A percentile compares a stretch with the other conserved stretches of the same genome.
These are phyloP conservation scores for Arabidopsis hybrid DNA, from an alignment of 441 rosid genomes.

Conservation along the genomic window DNA sequence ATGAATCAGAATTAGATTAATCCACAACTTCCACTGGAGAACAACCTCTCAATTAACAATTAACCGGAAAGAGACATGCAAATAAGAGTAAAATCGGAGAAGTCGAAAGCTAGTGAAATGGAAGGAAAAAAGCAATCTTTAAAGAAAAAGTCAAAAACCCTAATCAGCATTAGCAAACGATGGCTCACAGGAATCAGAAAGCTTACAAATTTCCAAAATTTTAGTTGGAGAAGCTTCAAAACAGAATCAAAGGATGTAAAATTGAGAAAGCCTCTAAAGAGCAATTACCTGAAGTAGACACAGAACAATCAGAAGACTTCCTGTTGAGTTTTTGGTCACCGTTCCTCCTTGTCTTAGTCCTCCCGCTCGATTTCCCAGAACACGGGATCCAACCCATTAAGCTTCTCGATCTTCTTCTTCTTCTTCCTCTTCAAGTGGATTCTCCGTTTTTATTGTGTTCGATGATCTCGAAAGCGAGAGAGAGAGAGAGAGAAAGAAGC, in stretches of 20 bases:
- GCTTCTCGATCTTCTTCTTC: conserved; percentile 34
- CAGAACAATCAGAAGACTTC: conserved; percentile 51
- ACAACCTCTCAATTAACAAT: background rate
- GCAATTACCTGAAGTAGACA: conserved; percentile 57
- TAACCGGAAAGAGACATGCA: conserved; percentile 18
- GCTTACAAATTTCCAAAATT: background rate
- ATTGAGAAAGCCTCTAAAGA: background rate
- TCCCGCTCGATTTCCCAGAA: conserved; percentile 60
- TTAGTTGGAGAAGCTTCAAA: background rate
- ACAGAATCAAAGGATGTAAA: conserved; percentile 4
- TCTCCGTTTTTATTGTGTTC: conserved; percentile 28
- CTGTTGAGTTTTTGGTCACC: conserved; percentile 50
- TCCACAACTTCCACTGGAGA: background rate
- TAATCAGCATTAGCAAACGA: conserved; percentile 29
- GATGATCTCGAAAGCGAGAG: conserved; percentile 40
- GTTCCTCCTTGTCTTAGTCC: conserved; percentile 50
- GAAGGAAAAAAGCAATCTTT: background rate
- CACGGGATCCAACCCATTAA: conserved; percentile 87
- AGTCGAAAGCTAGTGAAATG: conserved; percentile 23
- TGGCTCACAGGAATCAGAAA: conserved; percentile 24
- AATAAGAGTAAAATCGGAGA: conserved; percentile 14
- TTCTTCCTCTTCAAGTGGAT: conserved; percentile 9
- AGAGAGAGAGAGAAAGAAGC: conserved; percentile 27
- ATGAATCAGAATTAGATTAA: conserved; percentile 2
- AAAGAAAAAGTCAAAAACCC: conserved; percentile 36